These are phyloP conservation scores for Fimicolochytrium jonesii DNA, from an alignment of 192 early-diverging fungal species.

Conservation along the genomic window DNA sequence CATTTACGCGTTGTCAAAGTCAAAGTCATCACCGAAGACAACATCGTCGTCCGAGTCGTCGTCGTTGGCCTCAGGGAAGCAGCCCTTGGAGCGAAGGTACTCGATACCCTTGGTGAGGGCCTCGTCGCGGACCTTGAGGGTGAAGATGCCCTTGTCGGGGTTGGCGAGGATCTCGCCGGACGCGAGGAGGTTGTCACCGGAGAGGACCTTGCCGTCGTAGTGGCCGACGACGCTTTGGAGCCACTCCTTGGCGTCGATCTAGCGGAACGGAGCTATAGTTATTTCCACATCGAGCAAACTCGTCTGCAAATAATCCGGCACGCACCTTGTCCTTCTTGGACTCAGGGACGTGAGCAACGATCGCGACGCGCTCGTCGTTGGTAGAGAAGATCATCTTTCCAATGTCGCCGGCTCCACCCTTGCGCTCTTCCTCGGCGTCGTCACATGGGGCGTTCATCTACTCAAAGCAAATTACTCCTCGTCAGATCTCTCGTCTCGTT, in stretches of 20 bases:
- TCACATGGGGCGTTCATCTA: conserved; percentile 19
- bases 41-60: conserved; percentile 22
- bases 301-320: background rate
- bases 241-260: conserved; percentile 23
- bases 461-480: too few species aligned
- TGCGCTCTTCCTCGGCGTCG: conserved; percentile 25
- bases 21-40: conserved; percentile 24
- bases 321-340: conserved; percentile 9
- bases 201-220: conserved; percentile 16
- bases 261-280: background rate
- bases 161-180: conserved; percentile 20
- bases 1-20: conserved; percentile 8
- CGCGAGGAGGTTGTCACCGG: conserved; percentile 9
- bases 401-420: conserved; percentile 25
- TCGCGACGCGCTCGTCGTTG: conserved; percentile 19
- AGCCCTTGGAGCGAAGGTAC: conserved; percentile 16
- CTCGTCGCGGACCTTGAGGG: conserved; percentile 23
- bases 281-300: background rate
- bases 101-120: conserved; percentile 15
- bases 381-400: conserved; percentile 26
- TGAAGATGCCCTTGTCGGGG: conserved; percentile 14
- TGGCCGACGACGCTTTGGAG: conserved; percentile 2
- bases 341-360: conserved; percentile 21
- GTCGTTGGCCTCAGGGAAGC: conserved; percentile 18
- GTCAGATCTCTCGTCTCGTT: too few species aligned